Evolutionary conservation across 2,329 filamentous ascomycete species (phyloP).

Genomic region (Ramularia collo-cygni): DNA sequence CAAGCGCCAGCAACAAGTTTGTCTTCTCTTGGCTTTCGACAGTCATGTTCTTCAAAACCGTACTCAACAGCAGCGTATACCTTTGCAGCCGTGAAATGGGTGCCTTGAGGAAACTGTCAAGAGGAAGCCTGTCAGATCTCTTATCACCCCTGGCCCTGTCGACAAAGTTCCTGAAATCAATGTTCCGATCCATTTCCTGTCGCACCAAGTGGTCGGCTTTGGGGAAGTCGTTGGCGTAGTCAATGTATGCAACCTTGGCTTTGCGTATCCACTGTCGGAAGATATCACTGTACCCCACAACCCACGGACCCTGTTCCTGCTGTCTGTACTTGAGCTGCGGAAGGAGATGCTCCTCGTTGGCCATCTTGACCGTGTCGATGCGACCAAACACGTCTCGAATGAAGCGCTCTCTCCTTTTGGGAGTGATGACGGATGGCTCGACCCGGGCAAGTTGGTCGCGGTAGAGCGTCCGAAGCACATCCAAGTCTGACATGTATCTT

Average conservation of each 20-base stretch:
- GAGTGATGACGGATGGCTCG: slow-evolving; percentile 73
- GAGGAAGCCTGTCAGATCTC: slow-evolving; percentile 73
- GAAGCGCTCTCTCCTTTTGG: slow-evolving; percentile 72
- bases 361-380: slow-evolving; percentile 77
- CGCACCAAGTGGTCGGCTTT: slow-evolving; percentile 76
- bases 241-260: slow-evolving; percentile 78
- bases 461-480: slow-evolving; percentile 79
- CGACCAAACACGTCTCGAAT: slow-evolving; percentile 82
- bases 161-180: slow-evolving; percentile 79
- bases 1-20: slow-evolving; percentile 75
- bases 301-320: slow-evolving; percentile 92
- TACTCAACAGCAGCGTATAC: slow-evolving; percentile 75
- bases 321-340: slow-evolving; percentile 95
- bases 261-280: slow-evolving; percentile 98
- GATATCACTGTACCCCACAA: slow-evolving; percentile 89
- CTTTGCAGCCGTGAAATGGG: slow-evolving; percentile 89
- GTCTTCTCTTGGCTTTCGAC: slow-evolving; percentile 83
- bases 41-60: slow-evolving; percentile 75
- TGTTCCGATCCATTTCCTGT: slow-evolving; percentile 75
- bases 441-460: slow-evolving; percentile 67
- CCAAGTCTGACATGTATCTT: slow-evolving; percentile 78
- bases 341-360: slow-evolving; percentile 87
- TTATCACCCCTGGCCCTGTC: slow-evolving; percentile 73
- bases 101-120: slow-evolving; percentile 89
- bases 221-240: slow-evolving; percentile 84